phyloP scores from a whole-genome alignment of 768 basidiomycete species.

The Naganishia kalamii region DNA sequence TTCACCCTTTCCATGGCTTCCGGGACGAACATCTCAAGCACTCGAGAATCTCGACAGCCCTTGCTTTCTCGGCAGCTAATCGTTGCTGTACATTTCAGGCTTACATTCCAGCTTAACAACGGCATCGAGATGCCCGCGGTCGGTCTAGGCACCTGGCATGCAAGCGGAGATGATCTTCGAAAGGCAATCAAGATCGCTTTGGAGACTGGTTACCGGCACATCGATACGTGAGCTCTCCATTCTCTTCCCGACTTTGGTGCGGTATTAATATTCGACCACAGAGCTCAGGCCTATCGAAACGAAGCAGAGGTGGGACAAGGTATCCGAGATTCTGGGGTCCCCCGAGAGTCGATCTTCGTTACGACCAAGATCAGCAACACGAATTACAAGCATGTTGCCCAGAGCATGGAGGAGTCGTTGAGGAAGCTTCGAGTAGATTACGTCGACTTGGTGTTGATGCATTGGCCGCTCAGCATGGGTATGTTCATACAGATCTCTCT shows the following conservation, averaged over 20 bases:
- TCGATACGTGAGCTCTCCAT: slow-evolving; percentile 45
- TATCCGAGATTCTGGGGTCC: slow-evolving; percentile 67
- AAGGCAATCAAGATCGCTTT: slow-evolving; percentile 69
- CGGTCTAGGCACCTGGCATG: slow-evolving; percentile 54
- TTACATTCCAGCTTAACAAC: slow-evolving; percentile 42
- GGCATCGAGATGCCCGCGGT: slow-evolving; percentile 65
- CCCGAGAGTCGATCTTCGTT: slow-evolving; percentile 68
- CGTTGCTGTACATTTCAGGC: too few species aligned
- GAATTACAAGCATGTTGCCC: slow-evolving; percentile 22
- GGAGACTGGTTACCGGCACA: slow-evolving; percentile 62
- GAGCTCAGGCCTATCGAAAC: slow-evolving; percentile 51
- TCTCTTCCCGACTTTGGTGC: slow-evolving; percentile 4
- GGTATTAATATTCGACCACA: background rate
- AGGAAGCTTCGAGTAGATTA: slow-evolving; percentile 60
- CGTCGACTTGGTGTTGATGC: slow-evolving; percentile 64
- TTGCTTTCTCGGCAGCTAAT: too few species aligned
- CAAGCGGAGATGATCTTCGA: slow-evolving; percentile 60
- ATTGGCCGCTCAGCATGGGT: slow-evolving; percentile 24
- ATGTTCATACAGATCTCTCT: background rate
- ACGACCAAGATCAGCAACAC: slow-evolving; percentile 51
- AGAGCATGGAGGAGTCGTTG: slow-evolving; percentile 46
- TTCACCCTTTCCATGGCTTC: too few species aligned
- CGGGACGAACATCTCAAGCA: too few species aligned
- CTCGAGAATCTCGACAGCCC: too few species aligned
- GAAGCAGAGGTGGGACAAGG: slow-evolving; percentile 77